Percentiles rank a stretch among this genome's conserved stretches.
Evolutionary conservation across 2,329 filamentous ascomycete species (phyloP).

Genomic region (Neophaeococcomyces mojaviensis): DNA sequence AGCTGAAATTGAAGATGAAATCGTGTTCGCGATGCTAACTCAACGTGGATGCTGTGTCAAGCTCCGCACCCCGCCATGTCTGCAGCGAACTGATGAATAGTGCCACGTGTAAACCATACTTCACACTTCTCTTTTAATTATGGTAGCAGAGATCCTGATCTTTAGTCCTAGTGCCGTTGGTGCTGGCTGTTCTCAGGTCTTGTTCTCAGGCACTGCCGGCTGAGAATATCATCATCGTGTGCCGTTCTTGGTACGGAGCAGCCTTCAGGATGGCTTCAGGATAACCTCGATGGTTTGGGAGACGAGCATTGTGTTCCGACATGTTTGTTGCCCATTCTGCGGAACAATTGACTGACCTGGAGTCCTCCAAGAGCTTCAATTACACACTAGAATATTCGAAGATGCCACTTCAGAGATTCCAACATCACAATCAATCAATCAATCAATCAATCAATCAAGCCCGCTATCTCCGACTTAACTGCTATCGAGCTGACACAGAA

Average conservation of each 20-base stretch:
- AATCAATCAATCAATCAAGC: conserved; percentile 32
- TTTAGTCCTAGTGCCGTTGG: conserved; percentile 30
- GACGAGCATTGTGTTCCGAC: conserved; percentile 20
- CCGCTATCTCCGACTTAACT: conserved; percentile 36
- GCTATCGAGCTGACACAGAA: conserved; percentile 56
- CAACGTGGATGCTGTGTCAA: background rate
- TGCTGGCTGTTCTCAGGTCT: conserved; percentile 25
- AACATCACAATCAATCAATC: conserved; percentile 25
- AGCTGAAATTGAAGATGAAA: too few species aligned
- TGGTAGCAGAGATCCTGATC: conserved; percentile 25
- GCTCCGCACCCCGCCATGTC: background rate
- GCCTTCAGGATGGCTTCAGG: conserved; percentile 25
- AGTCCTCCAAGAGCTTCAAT: conserved; percentile 31
- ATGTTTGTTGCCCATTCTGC: conserved; percentile 20
- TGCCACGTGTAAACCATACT: too few species aligned
- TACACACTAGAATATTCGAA: conserved; percentile 44
- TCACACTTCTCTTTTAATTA: background rate
- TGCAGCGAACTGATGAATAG: too few species aligned
- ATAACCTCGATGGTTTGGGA: conserved; percentile 25
- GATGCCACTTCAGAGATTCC: conserved; percentile 34
- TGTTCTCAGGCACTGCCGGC: conserved; percentile 22
- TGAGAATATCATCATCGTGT: conserved; percentile 26
- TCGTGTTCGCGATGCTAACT: background rate
- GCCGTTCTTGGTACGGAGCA: conserved; percentile 28
- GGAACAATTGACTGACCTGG: conserved; percentile 16